Evolutionary conservation across 306 rosid species (phyloP).

Genomic region (Inga leiocalycina): DNA sequence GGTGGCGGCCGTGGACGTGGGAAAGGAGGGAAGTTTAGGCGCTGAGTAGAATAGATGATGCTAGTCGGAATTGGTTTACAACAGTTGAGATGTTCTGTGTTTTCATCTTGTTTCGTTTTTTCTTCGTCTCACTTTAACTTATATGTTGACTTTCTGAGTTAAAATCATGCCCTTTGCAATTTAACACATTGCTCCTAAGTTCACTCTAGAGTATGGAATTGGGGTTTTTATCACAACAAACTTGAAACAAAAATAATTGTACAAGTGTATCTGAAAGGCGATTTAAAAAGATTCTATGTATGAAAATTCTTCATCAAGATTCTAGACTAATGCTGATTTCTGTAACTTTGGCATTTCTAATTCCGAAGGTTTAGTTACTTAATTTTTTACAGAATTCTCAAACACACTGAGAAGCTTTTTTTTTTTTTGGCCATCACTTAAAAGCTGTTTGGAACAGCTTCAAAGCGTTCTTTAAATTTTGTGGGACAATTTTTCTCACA

Average conservation of each 20-base stretch:
- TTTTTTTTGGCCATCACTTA: no score
- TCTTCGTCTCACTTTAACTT: background rate
- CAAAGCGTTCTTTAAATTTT: no score
- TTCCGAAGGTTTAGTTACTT: background rate
- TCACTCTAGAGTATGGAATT: background rate
- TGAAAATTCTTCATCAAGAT: no score
- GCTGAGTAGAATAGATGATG: constrained; percentile 42
- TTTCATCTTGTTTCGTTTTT: constrained; percentile 11
- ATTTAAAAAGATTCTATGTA: background rate
- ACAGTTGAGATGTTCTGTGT: background rate
- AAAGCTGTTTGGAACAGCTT: no score
- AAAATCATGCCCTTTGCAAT: background rate
- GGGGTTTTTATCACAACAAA: background rate
- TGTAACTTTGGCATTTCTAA: background rate
- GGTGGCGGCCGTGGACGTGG: constrained; percentile 69
- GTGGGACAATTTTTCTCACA: no score
- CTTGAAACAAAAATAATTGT: background rate
- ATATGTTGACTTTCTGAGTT: background rate
- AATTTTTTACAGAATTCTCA: no score
- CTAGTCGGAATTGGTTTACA: constrained; percentile 16
- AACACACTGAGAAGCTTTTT: no score
- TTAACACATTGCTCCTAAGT: background rate
- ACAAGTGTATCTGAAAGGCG: background rate
- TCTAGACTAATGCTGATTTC: background rate
- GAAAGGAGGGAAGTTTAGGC: constrained; percentile 62